A percentile compares a stretch with the other conserved stretches of the same genome.
Conservation (phyloP, 352 stramenopile genomes). For the Phytophthora fragariae region DNA sequence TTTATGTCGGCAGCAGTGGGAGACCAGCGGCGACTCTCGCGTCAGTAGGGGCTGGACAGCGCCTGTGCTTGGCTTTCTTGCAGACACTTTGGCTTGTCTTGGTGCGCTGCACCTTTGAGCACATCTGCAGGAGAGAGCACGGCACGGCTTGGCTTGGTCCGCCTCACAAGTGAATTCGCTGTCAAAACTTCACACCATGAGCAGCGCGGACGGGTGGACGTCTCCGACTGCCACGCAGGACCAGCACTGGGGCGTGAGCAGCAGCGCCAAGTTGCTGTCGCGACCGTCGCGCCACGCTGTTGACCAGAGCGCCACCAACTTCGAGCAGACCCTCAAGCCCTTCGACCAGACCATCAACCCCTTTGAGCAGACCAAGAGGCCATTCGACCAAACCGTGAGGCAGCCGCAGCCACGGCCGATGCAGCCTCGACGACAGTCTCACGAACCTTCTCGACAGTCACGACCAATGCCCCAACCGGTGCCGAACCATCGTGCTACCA, state of each 20-base stretch:
- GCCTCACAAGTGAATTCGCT: slow-evolving; percentile 31
- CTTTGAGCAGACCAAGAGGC: slow-evolving; percentile 11
- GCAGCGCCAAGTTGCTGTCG: slow-evolving; percentile 16
- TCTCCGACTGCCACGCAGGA: slow-evolving; percentile 18
- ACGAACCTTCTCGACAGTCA: slow-evolving; percentile 1
- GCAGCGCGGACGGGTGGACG: slow-evolving; percentile 20
- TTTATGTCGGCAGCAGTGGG: slow-evolving; percentile 23
- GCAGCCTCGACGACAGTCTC: slow-evolving; percentile 4
- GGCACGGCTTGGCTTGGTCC: neutral
- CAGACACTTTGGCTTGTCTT: slow-evolving; percentile 20
- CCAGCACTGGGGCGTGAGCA: slow-evolving; percentile 24
- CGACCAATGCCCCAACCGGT: neutral
- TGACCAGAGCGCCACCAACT: slow-evolving; percentile 17
- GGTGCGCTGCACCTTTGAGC: slow-evolving; percentile 19
- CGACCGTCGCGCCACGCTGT: slow-evolving; percentile 14
- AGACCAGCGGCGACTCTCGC: slow-evolving; percentile 3
- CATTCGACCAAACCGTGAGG: slow-evolving; percentile 8
- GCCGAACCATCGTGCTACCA: neutral
- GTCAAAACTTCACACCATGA: slow-evolving; percentile 32
- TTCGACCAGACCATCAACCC: slow-evolving; percentile 29
- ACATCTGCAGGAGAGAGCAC: slow-evolving; percentile 28
- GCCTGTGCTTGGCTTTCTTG: slow-evolving; percentile 36
- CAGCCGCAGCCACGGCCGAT: neutral
- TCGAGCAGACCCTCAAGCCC: slow-evolving; percentile 21
- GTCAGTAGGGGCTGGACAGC: slow-evolving; percentile 37